Percentiles rank a stretch among this genome's conserved stretches.
Conservation (phyloP, 2,329 filamentous ascomycete genomes). For the Diplocarpon mali region DNA sequence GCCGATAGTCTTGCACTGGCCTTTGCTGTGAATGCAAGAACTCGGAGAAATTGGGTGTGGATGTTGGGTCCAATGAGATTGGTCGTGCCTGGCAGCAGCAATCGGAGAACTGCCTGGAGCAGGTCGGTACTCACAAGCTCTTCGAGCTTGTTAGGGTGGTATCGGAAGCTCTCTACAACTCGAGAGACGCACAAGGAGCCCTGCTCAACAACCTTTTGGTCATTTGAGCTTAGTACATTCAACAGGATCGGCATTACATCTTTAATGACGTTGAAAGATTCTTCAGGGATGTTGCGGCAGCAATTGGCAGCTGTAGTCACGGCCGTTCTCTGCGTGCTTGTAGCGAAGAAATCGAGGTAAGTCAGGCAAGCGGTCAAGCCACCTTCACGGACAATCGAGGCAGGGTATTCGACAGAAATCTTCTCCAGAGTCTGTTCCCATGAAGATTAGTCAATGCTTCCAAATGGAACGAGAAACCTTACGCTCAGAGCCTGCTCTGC, state of each 20-base stretch:
- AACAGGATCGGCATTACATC: conserved; percentile 96
- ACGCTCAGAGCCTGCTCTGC: conserved; percentile 90
- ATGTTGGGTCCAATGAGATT: conserved; percentile 91
- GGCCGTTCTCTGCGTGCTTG: conserved; percentile 89
- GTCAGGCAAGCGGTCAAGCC: conserved; percentile 91
- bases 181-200: conserved; percentile 90
- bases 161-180: conserved; percentile 94
- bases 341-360: conserved; percentile 95
- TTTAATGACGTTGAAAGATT: conserved; percentile 81
- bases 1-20: conserved; percentile 80
- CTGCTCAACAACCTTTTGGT: conserved; percentile 94
- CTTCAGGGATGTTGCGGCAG: conserved; percentile 90
- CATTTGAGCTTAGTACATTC: conserved; percentile 80
- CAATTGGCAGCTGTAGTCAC: conserved; percentile 97
- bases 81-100: conserved; percentile 85
- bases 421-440: conserved; percentile 68
- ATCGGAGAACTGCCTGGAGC: conserved; percentile 70
- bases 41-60: conserved; percentile 90
- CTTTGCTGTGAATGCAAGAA: conserved; percentile 80
- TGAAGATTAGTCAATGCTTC: conserved; percentile 10
- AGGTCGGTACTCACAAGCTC: conserved; percentile 84
- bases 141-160: conserved; percentile 78
- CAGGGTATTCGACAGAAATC: conserved; percentile 91
- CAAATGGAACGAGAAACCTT: conserved; percentile 22
- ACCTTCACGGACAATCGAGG: conserved; percentile 89